Evolutionary conservation across 2,329 filamentous ascomycete species (phyloP).

Genomic region (Claviceps humidiphila): DNA sequence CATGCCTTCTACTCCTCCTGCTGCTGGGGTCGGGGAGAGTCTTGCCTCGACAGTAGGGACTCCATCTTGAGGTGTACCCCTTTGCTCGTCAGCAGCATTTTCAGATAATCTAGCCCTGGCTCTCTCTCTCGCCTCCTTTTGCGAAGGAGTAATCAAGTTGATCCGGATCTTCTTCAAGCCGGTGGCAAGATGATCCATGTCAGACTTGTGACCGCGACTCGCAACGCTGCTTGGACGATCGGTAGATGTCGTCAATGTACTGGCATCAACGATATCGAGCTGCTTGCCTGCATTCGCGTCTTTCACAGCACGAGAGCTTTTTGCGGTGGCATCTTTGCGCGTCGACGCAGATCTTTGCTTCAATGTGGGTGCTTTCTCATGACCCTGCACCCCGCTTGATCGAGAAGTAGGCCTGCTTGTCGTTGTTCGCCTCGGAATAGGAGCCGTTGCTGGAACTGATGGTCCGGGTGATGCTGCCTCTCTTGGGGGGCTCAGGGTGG

Average conservation of each 20-base stretch:
- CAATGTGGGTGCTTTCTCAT: slow-evolving; percentile 36
- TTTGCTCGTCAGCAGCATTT: slow-evolving; percentile 5
- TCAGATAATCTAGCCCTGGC: slow-evolving; percentile 7
- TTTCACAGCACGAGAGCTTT: slow-evolving; percentile 22
- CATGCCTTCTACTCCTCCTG: background rate
- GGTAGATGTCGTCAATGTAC: slow-evolving; percentile 6
- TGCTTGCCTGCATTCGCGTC: slow-evolving; percentile 17
- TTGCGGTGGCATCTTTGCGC: slow-evolving; percentile 27
- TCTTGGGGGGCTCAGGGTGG: slow-evolving; percentile 14
- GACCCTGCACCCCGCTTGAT: slow-evolving; percentile 21
- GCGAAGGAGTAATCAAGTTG: slow-evolving; percentile 44
- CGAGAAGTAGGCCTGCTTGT: slow-evolving; percentile 15
- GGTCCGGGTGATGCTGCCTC: slow-evolving; percentile 8
- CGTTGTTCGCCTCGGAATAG: slow-evolving; percentile 17
- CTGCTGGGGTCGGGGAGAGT: background rate
- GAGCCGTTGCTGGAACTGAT: slow-evolving; percentile 1
- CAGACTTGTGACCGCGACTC: slow-evolving; percentile 16
- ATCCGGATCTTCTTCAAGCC: slow-evolving; percentile 52
- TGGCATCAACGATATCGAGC: slow-evolving; percentile 6
- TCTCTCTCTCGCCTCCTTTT: slow-evolving; percentile 38
- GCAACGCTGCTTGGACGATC: slow-evolving; percentile 2
- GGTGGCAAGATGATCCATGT: slow-evolving; percentile 41
- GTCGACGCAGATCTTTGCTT: slow-evolving; percentile 41
- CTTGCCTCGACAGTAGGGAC: background rate
- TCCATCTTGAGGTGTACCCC: background rate